Evolutionary conservation across 129 eudicot species (phyloP).

Genomic region (Glebionis coronaria): DNA sequence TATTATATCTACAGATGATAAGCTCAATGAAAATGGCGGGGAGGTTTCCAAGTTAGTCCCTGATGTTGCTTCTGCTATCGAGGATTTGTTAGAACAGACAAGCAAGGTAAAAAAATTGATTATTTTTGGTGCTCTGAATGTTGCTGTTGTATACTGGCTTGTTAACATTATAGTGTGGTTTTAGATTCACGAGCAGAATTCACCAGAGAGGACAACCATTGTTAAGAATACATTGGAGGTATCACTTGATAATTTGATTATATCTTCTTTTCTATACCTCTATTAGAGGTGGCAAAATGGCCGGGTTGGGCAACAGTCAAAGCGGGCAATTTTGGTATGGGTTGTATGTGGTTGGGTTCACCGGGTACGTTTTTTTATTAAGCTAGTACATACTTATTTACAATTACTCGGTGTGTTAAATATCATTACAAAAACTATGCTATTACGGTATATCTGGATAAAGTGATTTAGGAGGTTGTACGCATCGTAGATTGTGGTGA

Average conservation of each 20-base stretch:
- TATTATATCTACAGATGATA: slow-evolving; percentile 20
- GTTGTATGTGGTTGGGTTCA: no score
- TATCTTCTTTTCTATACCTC: background rate
- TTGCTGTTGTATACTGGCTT: slow-evolving; percentile 15
- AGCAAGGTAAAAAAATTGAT: slow-evolving; percentile 56
- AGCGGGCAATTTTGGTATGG: no score
- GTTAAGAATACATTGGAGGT: slow-evolving; percentile 58
- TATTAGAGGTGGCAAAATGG: slow-evolving; percentile 10
- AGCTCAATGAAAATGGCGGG: slow-evolving; percentile 27
- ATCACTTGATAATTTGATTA: slow-evolving; percentile 20
- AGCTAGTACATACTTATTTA: no score
- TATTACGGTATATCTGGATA: no score
- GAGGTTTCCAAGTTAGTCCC: slow-evolving; percentile 48
- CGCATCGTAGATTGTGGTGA: no score
- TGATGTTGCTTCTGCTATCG: slow-evolving; percentile 94
- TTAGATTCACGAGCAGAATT: slow-evolving; percentile 68
- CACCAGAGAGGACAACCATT: slow-evolving; percentile 47
- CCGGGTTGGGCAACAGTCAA: no score
- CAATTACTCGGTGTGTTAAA: background rate
- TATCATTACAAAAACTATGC: no score
- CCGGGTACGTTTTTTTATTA: no score
- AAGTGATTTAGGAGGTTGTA: no score
- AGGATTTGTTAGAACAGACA: slow-evolving; percentile 90
- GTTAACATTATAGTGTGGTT: slow-evolving; percentile 16
- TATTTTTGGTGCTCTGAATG: background rate